Conservation (phyloP, 768 basidiomycete genomes). For the Mycena maculata region DNA sequence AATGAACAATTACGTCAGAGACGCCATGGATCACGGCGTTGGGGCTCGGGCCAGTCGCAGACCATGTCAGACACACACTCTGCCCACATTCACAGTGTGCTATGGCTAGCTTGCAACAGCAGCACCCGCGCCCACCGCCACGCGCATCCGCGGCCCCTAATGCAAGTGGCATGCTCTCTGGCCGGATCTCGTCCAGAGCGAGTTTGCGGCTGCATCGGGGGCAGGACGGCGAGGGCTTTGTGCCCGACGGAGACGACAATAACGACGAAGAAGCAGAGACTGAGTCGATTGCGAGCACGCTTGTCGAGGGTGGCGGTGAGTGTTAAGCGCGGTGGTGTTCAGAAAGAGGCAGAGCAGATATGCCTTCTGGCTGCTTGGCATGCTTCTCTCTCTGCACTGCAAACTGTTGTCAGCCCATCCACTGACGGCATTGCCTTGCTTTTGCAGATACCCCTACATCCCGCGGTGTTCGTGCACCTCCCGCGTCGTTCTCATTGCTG, state of each 20-base stretch:
- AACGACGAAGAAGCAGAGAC: neutral
- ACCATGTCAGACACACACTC: neutral
- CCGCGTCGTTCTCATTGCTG: neutral
- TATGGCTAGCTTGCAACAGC: conserved; percentile 6
- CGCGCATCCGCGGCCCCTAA: neutral
- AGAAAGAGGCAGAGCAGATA: neutral
- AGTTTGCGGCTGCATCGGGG: conserved; percentile 13
- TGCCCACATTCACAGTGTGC: conserved; percentile 4
- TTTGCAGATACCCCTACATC: conserved; percentile 8
- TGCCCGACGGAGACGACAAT: neutral
- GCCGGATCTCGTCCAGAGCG: conserved; percentile 8
- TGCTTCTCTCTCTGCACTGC: conserved; percentile 1
- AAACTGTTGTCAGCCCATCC: neutral
- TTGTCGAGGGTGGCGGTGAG: conserved; percentile 11
- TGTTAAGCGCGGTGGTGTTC: neutral
- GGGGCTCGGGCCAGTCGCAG: neutral
- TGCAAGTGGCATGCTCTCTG: conserved; percentile 1
- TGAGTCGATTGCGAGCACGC: conserved; percentile 6
- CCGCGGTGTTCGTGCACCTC: neutral
- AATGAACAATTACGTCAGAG: neutral
- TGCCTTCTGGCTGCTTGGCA: neutral
- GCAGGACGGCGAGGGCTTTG: neutral
- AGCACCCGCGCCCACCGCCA: neutral
- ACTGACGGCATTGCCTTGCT: conserved; percentile 11
- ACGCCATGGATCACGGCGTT: neutral